Conservation (phyloP, 208 protist genomes). For the Acanthamoeba castellanii region DNA sequence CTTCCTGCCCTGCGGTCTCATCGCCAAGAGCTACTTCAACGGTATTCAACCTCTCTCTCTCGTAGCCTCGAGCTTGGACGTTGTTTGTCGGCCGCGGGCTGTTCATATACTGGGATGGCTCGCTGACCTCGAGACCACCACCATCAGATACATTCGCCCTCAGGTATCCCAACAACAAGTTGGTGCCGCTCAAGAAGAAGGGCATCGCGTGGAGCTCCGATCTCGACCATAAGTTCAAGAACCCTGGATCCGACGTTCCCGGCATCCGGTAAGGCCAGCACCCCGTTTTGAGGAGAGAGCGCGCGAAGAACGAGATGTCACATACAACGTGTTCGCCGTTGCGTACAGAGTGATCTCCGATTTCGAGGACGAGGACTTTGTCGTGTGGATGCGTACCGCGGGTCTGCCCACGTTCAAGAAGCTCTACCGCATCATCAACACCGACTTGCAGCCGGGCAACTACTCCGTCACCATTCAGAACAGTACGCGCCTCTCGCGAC, state of each 20-base stretch:
- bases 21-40: slow-evolving; percentile 98
- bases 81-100: not conserved
- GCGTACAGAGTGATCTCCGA: slow-evolving; percentile 60
- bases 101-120: not conserved
- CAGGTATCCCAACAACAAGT: not conserved
- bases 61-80: too few species aligned
- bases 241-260: slow-evolving; percentile 69
- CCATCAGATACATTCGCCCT: slow-evolving; percentile 73
- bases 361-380: slow-evolving; percentile 96
- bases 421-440: slow-evolving; percentile 94
- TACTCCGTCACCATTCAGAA: slow-evolving; percentile 94
- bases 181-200: slow-evolving; percentile 87
- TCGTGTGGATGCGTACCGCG: slow-evolving; percentile 98
- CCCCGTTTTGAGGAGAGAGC: too few species aligned
- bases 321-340: not conserved
- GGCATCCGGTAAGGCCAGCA: slow-evolving; percentile 1
- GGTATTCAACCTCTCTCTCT: slow-evolving; percentile 90
- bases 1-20: slow-evolving; percentile 96
- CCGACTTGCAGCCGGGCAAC: slow-evolving; percentile 90
- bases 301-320: too few species aligned
- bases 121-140: not conserved
- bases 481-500: slow-evolving; percentile 77
- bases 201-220: slow-evolving; percentile 96
- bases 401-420: slow-evolving; percentile 97
- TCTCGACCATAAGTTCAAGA: slow-evolving; percentile 92